These are phyloP conservation scores for Picea glauca DNA, from an alignment of 75 land plant genomes.

Conservation along the genomic window DNA sequence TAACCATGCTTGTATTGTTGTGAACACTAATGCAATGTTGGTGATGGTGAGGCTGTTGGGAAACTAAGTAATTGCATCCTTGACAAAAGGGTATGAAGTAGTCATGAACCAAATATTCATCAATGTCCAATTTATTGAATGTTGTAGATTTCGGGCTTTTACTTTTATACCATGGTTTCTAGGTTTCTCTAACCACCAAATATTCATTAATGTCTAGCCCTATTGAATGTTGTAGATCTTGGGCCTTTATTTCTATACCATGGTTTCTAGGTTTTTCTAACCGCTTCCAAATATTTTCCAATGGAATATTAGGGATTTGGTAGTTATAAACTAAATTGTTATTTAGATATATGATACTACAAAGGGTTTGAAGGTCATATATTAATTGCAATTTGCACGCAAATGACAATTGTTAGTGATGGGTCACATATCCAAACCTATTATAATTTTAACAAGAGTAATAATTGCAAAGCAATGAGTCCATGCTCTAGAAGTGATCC, in stretches of 20 bases:
- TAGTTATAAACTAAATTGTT: conserved; percentile 17
- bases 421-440: too few relatives aligned
- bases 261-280: conserved; percentile 64
- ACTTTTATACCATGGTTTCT: conserved; percentile 70
- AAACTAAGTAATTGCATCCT: conserved; percentile 58
- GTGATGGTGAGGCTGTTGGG: neutral
- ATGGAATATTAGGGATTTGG: conserved; percentile 29
- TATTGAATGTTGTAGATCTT: conserved; percentile 11
- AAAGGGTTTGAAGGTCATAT: too few relatives aligned
- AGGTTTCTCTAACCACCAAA: conserved; percentile 84
- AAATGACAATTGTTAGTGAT: too few relatives aligned
- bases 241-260: conserved; percentile 59
- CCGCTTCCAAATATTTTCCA: conserved; percentile 66
- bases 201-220: conserved; percentile 10
- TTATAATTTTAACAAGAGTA: too few relatives aligned
- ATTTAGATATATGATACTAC: neutral
- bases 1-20: neutral
- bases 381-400: too few relatives aligned
- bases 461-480: too few relatives aligned
- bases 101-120: conserved; percentile 22
- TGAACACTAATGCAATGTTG: neutral
- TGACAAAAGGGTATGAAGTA: conserved; percentile 71
- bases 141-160: conserved; percentile 18
- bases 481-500: too few relatives aligned
- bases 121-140: neutral